Conservation (phyloP, 257 asterid genomes). For the Solanum corneliomulleri region DNA sequence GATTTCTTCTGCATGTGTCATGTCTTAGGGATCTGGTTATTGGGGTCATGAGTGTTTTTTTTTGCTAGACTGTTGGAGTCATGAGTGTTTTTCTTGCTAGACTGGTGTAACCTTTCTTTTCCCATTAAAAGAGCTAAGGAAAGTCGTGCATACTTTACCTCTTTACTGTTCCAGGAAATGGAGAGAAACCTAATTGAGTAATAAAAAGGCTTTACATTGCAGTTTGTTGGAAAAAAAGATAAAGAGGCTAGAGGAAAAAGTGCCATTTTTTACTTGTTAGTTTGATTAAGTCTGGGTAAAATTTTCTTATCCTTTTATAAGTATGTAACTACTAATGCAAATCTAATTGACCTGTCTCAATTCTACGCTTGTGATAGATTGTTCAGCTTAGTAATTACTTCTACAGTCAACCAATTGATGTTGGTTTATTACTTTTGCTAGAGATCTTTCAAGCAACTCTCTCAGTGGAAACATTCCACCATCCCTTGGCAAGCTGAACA, state of each 20-base stretch:
- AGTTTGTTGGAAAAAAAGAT: background rate
- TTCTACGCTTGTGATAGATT: background rate
- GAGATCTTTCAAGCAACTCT: conserved; percentile 97
- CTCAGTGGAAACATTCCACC: conserved; percentile 88
- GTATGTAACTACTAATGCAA: background rate
- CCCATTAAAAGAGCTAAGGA: background rate
- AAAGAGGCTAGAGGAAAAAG: background rate
- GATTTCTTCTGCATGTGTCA: background rate
- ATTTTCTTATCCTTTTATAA: background rate
- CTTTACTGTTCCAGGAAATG: background rate
- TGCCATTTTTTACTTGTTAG: background rate
- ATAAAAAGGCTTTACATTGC: background rate
- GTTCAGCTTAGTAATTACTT: background rate
- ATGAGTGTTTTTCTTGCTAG: background rate
- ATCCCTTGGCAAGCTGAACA: conserved; percentile 76
- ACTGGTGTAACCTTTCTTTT: background rate
- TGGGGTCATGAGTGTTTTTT: background rate
- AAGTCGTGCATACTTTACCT: background rate
- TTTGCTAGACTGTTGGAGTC: background rate
- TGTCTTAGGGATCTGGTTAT: background rate
- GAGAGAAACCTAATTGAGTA: background rate
- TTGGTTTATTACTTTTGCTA: conserved; percentile 18
- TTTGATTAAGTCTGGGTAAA: background rate
- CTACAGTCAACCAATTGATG: conserved; percentile 5
- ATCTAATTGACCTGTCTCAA: background rate